Conservation (phyloP, 306 rosid genomes). For the Cicer judaicum region DNA sequence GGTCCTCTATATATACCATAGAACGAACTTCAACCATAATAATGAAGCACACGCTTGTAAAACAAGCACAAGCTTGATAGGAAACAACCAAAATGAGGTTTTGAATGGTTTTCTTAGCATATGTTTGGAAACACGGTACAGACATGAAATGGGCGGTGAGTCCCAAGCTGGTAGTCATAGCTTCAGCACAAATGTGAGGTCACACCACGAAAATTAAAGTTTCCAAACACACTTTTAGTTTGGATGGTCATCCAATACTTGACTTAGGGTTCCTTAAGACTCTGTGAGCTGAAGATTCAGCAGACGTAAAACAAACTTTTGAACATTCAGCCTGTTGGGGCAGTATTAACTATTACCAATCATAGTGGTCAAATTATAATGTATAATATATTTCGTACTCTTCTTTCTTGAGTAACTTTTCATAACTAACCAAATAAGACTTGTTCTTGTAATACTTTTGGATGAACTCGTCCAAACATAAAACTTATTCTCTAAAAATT, state of each 20-base stretch:
- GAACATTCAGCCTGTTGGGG: slow-evolving; percentile 6
- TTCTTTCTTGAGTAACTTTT: slow-evolving; percentile 7
- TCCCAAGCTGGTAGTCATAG: too few relatives aligned
- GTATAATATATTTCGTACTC: neutral
- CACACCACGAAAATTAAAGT: too few relatives aligned
- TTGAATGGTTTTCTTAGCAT: slow-evolving; percentile 15
- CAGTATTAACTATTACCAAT: neutral
- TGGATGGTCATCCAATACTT: slow-evolving; percentile 3
- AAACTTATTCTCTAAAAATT: slow-evolving; percentile 22
- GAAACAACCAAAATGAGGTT: slow-evolving; percentile 1
- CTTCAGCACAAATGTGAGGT: too few relatives aligned
- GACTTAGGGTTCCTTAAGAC: slow-evolving; percentile 12
- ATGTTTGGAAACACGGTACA: too few relatives aligned
- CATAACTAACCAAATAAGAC: slow-evolving; percentile 19
- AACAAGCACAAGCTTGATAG: slow-evolving; percentile 12
- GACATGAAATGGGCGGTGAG: too few relatives aligned
- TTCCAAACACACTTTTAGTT: neutral
- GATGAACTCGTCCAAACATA: slow-evolving; percentile 23
- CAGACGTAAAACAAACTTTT: slow-evolving; percentile 17
- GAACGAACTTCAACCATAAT: slow-evolving; percentile 18
- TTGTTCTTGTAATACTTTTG: neutral
- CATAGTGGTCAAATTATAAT: neutral
- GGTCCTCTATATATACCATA: slow-evolving; percentile 1
- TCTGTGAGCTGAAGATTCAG: slow-evolving; percentile 21
- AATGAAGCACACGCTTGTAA: slow-evolving; percentile 19